Evolutionary conservation across 208 protist species (phyloP).

Genomic region (Leishmania tropica): DNA sequence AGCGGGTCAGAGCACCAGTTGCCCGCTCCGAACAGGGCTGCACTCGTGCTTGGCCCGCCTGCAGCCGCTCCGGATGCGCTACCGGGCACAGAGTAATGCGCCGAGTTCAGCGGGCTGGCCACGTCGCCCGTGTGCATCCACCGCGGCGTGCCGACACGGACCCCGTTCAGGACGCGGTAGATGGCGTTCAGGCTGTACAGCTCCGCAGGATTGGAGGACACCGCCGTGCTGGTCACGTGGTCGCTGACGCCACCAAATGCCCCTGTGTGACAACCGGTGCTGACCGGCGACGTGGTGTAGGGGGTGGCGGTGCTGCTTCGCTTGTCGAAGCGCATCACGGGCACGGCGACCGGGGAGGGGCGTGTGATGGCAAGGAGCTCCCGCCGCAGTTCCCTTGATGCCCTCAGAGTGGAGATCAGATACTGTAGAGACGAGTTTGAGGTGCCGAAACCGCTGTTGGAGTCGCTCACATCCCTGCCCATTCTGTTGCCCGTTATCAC

Average conservation of each 20-base stretch:
- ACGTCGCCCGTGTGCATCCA: conserved; percentile 19
- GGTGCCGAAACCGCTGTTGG: background rate
- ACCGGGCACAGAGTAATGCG: conserved; percentile 4
- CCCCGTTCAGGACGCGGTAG: conserved; percentile 44
- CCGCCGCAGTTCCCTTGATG: conserved; percentile 16
- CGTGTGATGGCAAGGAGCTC: conserved; percentile 35
- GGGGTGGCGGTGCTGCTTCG: background rate
- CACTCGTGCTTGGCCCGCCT: background rate
- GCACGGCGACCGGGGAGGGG: conserved; percentile 24
- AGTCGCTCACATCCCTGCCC: background rate
- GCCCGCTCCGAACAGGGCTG: background rate
- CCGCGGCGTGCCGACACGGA: conserved; percentile 28
- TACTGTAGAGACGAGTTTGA: conserved; percentile 16
- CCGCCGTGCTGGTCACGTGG: background rate
- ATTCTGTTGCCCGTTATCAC: background rate
- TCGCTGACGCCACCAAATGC: background rate
- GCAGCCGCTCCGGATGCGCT: background rate
- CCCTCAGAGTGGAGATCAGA: conserved; percentile 10
- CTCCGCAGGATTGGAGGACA: conserved; percentile 30
- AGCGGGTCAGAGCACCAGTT: conserved; percentile 19
- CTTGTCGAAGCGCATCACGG: conserved; percentile 13
- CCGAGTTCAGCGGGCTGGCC: conserved; percentile 19
- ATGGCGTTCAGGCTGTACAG: conserved; percentile 50
- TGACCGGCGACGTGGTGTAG: background rate
- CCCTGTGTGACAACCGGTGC: background rate